Conservation (phyloP, 768 basidiomycete species). For the Lenzites betulinus region DNA sequence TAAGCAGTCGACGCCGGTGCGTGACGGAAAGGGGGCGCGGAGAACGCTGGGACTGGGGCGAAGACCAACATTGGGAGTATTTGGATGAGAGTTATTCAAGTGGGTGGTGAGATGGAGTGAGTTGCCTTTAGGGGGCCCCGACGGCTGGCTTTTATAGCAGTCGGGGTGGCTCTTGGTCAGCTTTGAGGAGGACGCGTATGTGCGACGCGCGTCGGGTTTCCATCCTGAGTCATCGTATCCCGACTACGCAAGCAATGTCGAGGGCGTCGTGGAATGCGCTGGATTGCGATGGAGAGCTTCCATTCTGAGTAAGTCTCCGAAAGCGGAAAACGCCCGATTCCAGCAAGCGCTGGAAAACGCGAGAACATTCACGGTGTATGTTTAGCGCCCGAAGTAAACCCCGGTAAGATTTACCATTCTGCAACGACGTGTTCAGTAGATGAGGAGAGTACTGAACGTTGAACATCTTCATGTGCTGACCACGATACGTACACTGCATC, state of each 20-base stretch:
- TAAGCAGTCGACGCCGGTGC: neutral
- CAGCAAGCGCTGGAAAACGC: conserved; percentile 5
- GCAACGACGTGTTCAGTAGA: too few relatives aligned
- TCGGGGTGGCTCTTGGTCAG: conserved; percentile 15
- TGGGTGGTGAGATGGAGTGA: neutral
- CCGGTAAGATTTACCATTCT: too few relatives aligned
- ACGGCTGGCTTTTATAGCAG: conserved; percentile 11
- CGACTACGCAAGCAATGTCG: conserved; percentile 4
- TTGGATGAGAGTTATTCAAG: neutral
- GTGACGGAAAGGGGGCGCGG: neutral
- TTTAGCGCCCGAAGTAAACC: neutral
- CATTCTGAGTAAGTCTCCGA: conserved; percentile 2
- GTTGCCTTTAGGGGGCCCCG: neutral
- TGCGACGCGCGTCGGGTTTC: conserved; percentile 16
- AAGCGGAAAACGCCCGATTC: neutral
- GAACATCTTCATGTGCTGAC: too few relatives aligned
- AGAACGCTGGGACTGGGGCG: conserved; percentile 8
- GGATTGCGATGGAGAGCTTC: conserved; percentile 10
- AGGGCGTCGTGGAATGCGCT: conserved; percentile 15
- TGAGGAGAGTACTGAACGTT: too few relatives aligned
- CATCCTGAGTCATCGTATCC: conserved; percentile 13
- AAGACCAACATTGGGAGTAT: conserved; percentile 19
- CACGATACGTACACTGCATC: too few relatives aligned
- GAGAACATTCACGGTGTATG: conserved; percentile 16
- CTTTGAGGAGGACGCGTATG: conserved; percentile 12